Evolutionary conservation across 2,329 filamentous ascomycete species (phyloP), one percentile per base, ranked within the genome.

Genomic region (Bertia moriformis): DNA sequence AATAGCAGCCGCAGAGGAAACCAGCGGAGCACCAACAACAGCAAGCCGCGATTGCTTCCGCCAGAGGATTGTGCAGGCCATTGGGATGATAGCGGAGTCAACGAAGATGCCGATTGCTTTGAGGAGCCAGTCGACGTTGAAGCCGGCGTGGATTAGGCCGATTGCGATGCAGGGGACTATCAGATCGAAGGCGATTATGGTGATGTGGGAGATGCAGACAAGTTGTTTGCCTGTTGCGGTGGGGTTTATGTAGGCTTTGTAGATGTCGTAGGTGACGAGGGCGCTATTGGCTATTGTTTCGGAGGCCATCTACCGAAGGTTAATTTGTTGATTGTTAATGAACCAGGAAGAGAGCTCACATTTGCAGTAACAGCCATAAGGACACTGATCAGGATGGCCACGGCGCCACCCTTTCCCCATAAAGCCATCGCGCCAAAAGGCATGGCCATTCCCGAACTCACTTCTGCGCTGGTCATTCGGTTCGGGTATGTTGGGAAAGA

Each of bases 301-400:
- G 0, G 56, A 53, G 15, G 39, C 17, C 15, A 38, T 10, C 18
- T 5, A 12, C 7, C n/a, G n/a, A n/a, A n/a, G n/a, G n/a, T n/a
- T 12, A n/a, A n/a, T 29, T 12, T 12, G 24, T 12, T n/a, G 24
- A n/a, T 29, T 29, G 18, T 38, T 41, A 4, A 42, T 15, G 14
- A 42, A 22, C n/a, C n/a, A n/a, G n/a, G n/a, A 43, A 3, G 55
- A 54, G 2, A n/a, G n/a, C n/a, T n/a, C n/a, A n/a, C n/a, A n/a
- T n/a, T n/a, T n/a, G 48, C 50, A 0, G 60, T 62, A 7, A 59
- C 54, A 3, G 57, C 57, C 58, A 61, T 61, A 48, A 62, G 61
- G 4, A 61, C 49, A 36, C 60, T 55, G 4, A 62, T 42, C n/a
- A 50, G 44, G 10, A 51, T 43, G 7, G 45, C 46, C 3, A 46